These are phyloP conservation scores for Hyaloraphidium curvatum DNA, from an alignment of 192 early-diverging fungal species.

Conservation along the genomic window DNA sequence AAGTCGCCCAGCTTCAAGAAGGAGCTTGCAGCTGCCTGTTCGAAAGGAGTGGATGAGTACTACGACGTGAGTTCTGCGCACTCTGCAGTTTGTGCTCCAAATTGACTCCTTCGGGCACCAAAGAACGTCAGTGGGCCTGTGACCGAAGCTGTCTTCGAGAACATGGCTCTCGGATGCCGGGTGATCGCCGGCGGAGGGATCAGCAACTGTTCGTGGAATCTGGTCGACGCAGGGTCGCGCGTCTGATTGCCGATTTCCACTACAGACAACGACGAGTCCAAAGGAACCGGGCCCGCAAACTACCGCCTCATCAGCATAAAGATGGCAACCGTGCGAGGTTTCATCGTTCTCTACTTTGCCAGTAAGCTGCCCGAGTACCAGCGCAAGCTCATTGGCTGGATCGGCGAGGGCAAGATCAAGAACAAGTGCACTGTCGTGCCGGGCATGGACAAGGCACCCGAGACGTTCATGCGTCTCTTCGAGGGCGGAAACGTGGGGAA, in stretches of 20 bases:
- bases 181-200: background rate
- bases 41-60: constrained; percentile 1
- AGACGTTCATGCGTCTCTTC: background rate
- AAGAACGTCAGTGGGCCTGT: background rate
- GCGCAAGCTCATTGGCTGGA: background rate
- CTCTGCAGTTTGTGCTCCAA: background rate
- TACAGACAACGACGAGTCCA: background rate
- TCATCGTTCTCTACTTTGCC: background rate
- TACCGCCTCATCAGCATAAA: background rate
- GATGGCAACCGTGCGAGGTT: background rate
- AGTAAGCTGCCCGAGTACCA: background rate
- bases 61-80: background rate
- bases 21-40: background rate
- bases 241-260: background rate
- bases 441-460: background rate
- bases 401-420: constrained; percentile 1
- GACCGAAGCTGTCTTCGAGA: background rate
- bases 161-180: background rate
- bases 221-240: background rate
- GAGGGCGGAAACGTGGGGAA: background rate
- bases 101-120: background rate
- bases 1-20: background rate
- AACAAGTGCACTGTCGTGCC: background rate
- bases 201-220: background rate
- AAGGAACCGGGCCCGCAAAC: background rate